Conservation (phyloP, 2,329 filamentous ascomycete species). For the Botrytis aclada region DNA sequence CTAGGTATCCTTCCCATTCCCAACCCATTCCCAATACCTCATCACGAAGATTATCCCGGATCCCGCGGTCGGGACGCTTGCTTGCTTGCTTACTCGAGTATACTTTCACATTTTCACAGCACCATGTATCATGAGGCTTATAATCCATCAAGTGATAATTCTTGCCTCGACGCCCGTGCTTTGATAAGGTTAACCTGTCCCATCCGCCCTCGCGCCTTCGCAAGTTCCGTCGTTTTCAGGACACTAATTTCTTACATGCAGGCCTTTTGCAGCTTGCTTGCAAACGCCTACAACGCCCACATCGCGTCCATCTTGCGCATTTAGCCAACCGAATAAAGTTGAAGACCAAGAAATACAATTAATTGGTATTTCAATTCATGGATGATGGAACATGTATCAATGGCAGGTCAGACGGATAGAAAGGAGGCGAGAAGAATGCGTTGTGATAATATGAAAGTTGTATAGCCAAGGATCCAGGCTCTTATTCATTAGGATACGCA, state of each 20-base stretch:
- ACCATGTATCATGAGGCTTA: background rate
- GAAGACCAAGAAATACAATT: background rate
- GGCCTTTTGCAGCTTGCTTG: background rate
- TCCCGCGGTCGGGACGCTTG: background rate
- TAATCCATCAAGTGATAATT: slow-evolving; percentile 8
- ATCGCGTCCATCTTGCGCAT: slow-evolving; percentile 1
- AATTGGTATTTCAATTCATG: background rate
- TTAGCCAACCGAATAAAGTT: slow-evolving; percentile 6
- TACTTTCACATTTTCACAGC: slow-evolving; percentile 3
- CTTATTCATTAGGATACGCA: background rate
- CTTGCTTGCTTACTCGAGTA: background rate
- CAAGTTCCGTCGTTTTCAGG: slow-evolving; percentile 2
- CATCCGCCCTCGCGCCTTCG: background rate
- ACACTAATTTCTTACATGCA: slow-evolving; percentile 13
- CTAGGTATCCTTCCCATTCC: background rate
- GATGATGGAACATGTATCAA: background rate
- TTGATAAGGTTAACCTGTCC: background rate
- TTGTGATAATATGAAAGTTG: background rate
- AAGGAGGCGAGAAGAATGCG: background rate
- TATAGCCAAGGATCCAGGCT: background rate
- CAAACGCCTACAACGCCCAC: background rate
- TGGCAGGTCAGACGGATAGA: background rate
- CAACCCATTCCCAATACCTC: background rate
- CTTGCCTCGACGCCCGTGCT: background rate
- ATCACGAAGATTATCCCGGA: background rate